phyloP scores from a whole-genome alignment of 768 basidiomycete genomes.

The Leucosporidium yakuticum region DNA sequence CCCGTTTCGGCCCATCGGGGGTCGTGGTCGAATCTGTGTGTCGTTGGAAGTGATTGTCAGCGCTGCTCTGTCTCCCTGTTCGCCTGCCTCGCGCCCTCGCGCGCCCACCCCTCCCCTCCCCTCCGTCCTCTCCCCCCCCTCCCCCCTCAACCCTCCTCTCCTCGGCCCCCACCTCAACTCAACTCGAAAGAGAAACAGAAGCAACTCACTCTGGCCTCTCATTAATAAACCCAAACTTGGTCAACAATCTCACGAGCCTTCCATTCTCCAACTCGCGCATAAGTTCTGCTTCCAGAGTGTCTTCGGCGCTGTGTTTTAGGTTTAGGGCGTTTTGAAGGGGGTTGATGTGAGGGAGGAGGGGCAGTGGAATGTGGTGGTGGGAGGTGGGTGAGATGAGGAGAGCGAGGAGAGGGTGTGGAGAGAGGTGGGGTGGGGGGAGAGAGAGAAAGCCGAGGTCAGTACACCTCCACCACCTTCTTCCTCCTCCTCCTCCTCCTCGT shows the following conservation, averaged over 20 bases:
- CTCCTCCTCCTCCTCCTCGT: background rate
- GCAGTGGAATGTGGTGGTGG: no score
- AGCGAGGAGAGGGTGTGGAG: no score
- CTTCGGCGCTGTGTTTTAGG: slow-evolving; percentile 59
- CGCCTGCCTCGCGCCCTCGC: no score
- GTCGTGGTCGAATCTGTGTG: slow-evolving; percentile 77
- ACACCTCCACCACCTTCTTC: background rate
- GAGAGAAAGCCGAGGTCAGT: background rate
- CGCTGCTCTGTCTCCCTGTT: background rate
- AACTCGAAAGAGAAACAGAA: no score
- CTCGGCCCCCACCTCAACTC: background rate
- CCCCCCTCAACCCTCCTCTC: background rate
- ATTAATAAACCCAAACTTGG: slow-evolving; percentile 97
- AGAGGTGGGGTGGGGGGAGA: no score
- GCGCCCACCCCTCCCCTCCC: no score
- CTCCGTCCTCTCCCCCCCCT: no score
- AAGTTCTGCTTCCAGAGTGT: slow-evolving; percentile 75
- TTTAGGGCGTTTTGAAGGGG: no score
- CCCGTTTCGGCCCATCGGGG: slow-evolving; percentile 98
- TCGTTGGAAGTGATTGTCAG: no score
- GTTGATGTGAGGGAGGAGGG: no score
- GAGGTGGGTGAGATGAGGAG: no score
- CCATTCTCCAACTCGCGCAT: slow-evolving; percentile 89
- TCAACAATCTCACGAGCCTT: slow-evolving; percentile 75
- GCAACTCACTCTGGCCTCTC: slow-evolving; percentile 88